phyloP scores from a whole-genome alignment of 2,329 filamentous ascomycete species.

The Chaetomiaceae sp. region DNA sequence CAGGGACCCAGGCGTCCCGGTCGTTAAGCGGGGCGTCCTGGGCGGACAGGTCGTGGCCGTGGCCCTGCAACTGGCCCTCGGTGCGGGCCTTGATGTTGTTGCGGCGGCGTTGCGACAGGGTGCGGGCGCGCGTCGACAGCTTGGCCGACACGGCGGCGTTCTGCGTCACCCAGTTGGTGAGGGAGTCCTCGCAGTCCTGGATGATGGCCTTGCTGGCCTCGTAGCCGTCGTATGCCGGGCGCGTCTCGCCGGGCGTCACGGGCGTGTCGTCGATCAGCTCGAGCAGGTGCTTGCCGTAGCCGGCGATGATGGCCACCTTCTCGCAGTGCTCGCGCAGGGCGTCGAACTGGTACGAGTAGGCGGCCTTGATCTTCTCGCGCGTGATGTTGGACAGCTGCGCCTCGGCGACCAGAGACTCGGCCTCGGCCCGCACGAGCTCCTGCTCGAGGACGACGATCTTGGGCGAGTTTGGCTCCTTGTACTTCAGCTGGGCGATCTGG shows the following conservation, averaged over 20 bases:
- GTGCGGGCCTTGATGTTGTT: constrained; percentile 63
- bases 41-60: constrained; percentile 59
- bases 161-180: constrained; percentile 93
- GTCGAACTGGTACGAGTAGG: constrained; percentile 97
- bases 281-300: constrained; percentile 96
- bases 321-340: constrained; percentile 95
- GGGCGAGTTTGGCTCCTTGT: constrained; percentile 98
- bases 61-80: constrained; percentile 48
- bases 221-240: constrained; percentile 93
- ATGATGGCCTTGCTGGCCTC: constrained; percentile 98
- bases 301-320: constrained; percentile 96
- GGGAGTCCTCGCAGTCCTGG: constrained; percentile 94
- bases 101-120: constrained; percentile 77
- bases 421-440: constrained; percentile 95
- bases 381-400: constrained; percentile 99
- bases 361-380: constrained; percentile 97
- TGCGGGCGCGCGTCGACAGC: constrained; percentile 81
- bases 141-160: constrained; percentile 85
- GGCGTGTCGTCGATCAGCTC: constrained; percentile 95
- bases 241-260: constrained; percentile 94
- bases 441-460: constrained; percentile 98
- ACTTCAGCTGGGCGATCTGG: constrained; percentile 97
- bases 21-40: constrained; percentile 78
- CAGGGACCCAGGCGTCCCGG: constrained; percentile 79
- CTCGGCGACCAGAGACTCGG: constrained; percentile 97